Evolutionary conservation across 768 basidiomycete species (phyloP), one percentile per base, ranked within the genome.

Genomic region (Austroboletus eburneus): DNA sequence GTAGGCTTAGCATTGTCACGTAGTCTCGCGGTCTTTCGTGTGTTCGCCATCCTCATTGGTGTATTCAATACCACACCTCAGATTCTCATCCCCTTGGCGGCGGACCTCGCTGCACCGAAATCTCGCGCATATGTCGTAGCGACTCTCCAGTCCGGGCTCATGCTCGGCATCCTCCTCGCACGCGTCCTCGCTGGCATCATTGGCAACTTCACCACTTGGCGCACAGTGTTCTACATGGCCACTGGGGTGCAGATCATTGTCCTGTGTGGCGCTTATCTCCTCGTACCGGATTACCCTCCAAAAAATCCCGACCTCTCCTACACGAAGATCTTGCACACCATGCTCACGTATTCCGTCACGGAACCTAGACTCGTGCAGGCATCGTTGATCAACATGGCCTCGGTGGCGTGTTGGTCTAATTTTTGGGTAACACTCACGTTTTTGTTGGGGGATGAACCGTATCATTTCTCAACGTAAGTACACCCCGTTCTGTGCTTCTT

Each of bases 391-490:
- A 61, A 55, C 18, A 36, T 65, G n/a, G 61, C 59, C 4, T 62
- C 61, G 5, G 52, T 56, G 24, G 65, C 66, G 1, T 61, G 66
- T 23, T 67, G 59, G 51, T 51, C 65, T 9, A 65, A 57, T 34
- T 69, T 70, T 46, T 69, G 70, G 71, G 69, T 71, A 6, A 70
- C 68, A 13, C 56, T 75, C 47, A 76, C 75, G 0, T 77, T 76
- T 55, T 59, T 77, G n/a, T 59, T 77, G n/a, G 62, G 62, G 30
- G 70, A 59, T 22, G 25, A 66, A 0, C 73, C 75, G 0, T 76
- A 74, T 49, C 35, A 64, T 52, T 72, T 65, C 54, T 62, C 62
- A 29, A 66, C 63, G 64, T 64, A 17, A 2, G 62, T 64, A 4
- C n/a, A 14, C 21, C 20, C 27, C 14, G 20, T 29, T 29, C 29